Conservation (phyloP, 1,284 basidiomycete species). For the Puccinia novopanici region DNA sequence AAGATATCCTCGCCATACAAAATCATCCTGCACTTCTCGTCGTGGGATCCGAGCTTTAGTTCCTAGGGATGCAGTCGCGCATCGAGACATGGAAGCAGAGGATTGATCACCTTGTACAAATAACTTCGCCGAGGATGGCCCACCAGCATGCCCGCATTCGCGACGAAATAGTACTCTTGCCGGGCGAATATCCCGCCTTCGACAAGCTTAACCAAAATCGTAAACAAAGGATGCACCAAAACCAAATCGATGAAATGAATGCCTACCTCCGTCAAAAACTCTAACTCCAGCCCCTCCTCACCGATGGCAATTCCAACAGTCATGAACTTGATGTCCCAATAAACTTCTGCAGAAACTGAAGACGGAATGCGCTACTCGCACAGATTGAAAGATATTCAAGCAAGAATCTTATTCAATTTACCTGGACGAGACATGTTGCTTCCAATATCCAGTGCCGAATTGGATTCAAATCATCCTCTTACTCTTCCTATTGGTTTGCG, state of each 20-base stretch:
- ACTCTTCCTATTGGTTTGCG: slow-evolving; percentile 64
- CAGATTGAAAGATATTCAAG: slow-evolving; percentile 69
- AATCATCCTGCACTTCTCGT: slow-evolving; percentile 69
- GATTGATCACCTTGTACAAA: slow-evolving; percentile 27
- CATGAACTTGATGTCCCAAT: slow-evolving; percentile 51
- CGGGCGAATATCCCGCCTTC: slow-evolving; percentile 37
- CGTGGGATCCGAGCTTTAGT: slow-evolving; percentile 82
- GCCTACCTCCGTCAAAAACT: slow-evolving; percentile 23
- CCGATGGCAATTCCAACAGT: slow-evolving; percentile 40
- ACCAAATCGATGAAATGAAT: slow-evolving; percentile 40
- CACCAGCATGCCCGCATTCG: background rate
- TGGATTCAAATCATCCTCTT: slow-evolving; percentile 69
- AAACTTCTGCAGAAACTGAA: slow-evolving; percentile 64
- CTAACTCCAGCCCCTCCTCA: slow-evolving; percentile 16
- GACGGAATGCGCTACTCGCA: slow-evolving; percentile 81
- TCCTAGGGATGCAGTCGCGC: slow-evolving; percentile 64
- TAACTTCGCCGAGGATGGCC: background rate
- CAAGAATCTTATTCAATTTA: slow-evolving; percentile 75
- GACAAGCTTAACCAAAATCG: slow-evolving; percentile 37
- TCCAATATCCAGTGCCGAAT: slow-evolving; percentile 70
- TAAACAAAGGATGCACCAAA: slow-evolving; percentile 32
- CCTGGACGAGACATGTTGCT: slow-evolving; percentile 81
- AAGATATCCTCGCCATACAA: background rate
- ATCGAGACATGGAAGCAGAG: slow-evolving; percentile 26
- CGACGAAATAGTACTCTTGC: slow-evolving; percentile 46